Conservation (phyloP, 2,329 filamentous ascomycete genomes). For the Fusarium anthophilum region DNA sequence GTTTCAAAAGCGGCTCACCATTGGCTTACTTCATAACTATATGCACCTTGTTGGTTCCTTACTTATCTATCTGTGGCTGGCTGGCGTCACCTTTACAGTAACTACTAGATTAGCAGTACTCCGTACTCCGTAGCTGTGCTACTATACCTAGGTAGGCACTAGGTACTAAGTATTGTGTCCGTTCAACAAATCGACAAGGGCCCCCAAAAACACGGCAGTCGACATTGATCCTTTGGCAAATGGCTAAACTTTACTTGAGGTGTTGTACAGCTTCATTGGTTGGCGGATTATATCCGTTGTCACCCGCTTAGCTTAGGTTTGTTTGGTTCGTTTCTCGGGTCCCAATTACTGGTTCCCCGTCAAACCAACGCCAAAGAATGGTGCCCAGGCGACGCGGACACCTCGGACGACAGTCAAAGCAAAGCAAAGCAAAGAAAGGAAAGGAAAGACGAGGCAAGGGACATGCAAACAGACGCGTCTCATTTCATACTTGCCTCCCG, state of each 20-base stretch:
- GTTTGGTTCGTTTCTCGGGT: constrained; percentile 4
- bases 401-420: not conserved
- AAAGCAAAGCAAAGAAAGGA: not conserved
- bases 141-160: not conserved
- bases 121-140: not conserved
- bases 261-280: not conserved
- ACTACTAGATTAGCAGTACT: not conserved
- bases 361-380: constrained; percentile 2
- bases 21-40: not conserved
- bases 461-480: constrained; percentile 16
- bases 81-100: not conserved
- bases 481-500: not conserved
- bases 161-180: not conserved
- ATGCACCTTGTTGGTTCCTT: not conserved
- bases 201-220: constrained; percentile 3
- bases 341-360: constrained; percentile 14
- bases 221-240: constrained; percentile 4
- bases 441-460: not conserved
- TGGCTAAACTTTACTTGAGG: constrained; percentile 10
- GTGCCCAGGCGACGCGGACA: not conserved
- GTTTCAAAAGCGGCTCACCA: constrained; percentile 4
- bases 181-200: not conserved
- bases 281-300: not conserved
- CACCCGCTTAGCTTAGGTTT: constrained; percentile 6
- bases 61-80: not conserved